Base-by-base conservation (phyloP, 495 filamentous ascomycete genomes). In the Oidiodendron maius region DNA sequence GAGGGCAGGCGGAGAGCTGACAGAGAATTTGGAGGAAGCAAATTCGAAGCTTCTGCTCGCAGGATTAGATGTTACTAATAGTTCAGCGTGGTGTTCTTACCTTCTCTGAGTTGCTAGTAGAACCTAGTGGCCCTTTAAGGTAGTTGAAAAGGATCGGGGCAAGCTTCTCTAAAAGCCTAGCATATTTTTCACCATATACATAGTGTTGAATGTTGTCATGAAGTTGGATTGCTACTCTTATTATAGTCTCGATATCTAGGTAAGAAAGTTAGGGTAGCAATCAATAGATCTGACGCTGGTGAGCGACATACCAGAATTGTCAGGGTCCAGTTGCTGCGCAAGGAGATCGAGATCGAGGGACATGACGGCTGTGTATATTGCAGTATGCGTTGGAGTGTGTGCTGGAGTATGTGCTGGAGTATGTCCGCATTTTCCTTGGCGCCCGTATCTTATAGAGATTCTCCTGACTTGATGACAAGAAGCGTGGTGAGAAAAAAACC, bases 1-100 rank as follows among this genome's bases (percentile, higher is more conserved):
- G 69, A 9, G 87, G 84, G 44, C 70, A 81, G 0, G 87, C 90
- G 3, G 91, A 93, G 46, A 99, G 62, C 41, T 93, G 82, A 66
- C 97, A 90, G 3, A 99, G 71, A 41, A 95, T 96, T 64, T 99
- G 93, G 48, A 99, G 84, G 18, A 91, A 75, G 57, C 86, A 91
- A 64, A 90, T 89, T 42, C 94, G 85, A 42, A 96, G 67, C 77
- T 87, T 91, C 85, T 96, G 68, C 17, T 50, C 38, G 16, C 50
- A 35, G 50, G 47, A n/a, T n/a, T n/a, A n/a, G 50, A 13, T 39
- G 17, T 56, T 50, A 63, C 41, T 46, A 48, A 25, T 21, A 17
- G 17, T 21, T 42, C 23, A 13, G 37, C 46, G 46, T 66, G 20
- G n/a, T 36, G 12, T 25, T 20, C 54, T 15, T 42, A 85, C 83